Percentiles rank a stretch among this genome's conserved stretches.
These are phyloP conservation scores for Candida parachauliodes DNA, from an alignment of 805 yeast genomes.

Conservation along the genomic window DNA sequence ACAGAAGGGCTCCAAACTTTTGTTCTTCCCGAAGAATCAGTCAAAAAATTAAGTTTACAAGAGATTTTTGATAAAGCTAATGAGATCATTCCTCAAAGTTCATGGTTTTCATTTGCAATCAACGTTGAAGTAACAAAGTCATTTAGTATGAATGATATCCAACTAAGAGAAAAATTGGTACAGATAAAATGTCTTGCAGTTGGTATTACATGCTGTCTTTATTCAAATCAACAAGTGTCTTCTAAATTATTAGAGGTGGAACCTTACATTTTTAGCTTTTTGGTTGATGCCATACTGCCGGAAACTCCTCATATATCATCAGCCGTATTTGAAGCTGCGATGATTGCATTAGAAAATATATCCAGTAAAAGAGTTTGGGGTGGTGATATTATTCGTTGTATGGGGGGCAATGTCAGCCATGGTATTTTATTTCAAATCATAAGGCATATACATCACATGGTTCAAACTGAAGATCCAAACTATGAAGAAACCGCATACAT, in stretches of 20 bases:
- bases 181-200: slow-evolving; percentile 64
- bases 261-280: slow-evolving; percentile 60
- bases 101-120: slow-evolving; percentile 60
- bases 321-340: slow-evolving; percentile 55
- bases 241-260: slow-evolving; percentile 68
- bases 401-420: slow-evolving; percentile 85
- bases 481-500: slow-evolving; percentile 43
- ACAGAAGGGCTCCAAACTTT: slow-evolving; percentile 52
- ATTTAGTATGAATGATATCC: slow-evolving; percentile 54
- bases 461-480: slow-evolving; percentile 38
- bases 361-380: slow-evolving; percentile 68
- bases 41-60: slow-evolving; percentile 51
- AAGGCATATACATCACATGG: slow-evolving; percentile 54
- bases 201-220: slow-evolving; percentile 58
- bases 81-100: slow-evolving; percentile 55
- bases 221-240: slow-evolving; percentile 55
- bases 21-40: slow-evolving; percentile 50
- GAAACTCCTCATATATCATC: slow-evolving; percentile 50
- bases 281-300: slow-evolving; percentile 71
- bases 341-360: slow-evolving; percentile 65
- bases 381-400: slow-evolving; percentile 67
- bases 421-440: slow-evolving; percentile 75
- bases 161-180: slow-evolving; percentile 57
- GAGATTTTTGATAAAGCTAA: slow-evolving; percentile 63
- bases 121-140: slow-evolving; percentile 68